Evolutionary conservation across 1,284 basidiomycete genomes (phyloP).

Genomic region (Ganoderma leucocontextum): DNA sequence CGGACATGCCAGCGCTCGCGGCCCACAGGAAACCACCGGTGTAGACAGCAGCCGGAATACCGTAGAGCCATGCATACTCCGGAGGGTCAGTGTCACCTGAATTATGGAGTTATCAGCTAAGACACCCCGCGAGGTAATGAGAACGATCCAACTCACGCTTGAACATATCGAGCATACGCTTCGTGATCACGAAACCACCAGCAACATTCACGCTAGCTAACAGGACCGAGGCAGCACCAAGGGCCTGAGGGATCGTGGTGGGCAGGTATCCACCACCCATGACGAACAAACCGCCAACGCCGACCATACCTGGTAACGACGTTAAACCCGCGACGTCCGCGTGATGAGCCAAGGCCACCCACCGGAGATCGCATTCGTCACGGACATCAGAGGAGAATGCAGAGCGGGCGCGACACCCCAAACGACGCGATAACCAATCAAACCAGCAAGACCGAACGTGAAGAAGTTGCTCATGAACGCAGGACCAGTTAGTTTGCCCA

Average conservation of each 20-base stretch:
- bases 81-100: constrained; percentile 82
- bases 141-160: constrained; percentile 61
- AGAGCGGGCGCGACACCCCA: constrained; percentile 89
- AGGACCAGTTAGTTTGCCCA: constrained; percentile 81
- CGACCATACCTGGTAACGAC: constrained; percentile 66
- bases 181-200: constrained; percentile 85
- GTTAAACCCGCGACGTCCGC: not conserved
- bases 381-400: constrained; percentile 87
- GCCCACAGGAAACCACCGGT: constrained; percentile 83
- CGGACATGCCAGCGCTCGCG: constrained; percentile 82
- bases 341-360: constrained; percentile 7
- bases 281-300: constrained; percentile 85
- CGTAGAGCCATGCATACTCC: constrained; percentile 85
- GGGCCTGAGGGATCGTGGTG: constrained; percentile 77
- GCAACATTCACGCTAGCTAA: constrained; percentile 86
- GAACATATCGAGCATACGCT: constrained; percentile 92
- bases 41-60: constrained; percentile 79
- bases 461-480: constrained; percentile 88
- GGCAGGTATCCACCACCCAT: constrained; percentile 90
- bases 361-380: constrained; percentile 84
- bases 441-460: constrained; percentile 82
- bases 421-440: constrained; percentile 87
- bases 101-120: not conserved
- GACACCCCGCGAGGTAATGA: not conserved
- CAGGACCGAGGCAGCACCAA: constrained; percentile 83